Percentiles rank a stretch among this genome's conserved stretches.
phyloP scores from a whole-genome alignment of 208 protist species.

The Acanthamoeba sp. region DNA sequence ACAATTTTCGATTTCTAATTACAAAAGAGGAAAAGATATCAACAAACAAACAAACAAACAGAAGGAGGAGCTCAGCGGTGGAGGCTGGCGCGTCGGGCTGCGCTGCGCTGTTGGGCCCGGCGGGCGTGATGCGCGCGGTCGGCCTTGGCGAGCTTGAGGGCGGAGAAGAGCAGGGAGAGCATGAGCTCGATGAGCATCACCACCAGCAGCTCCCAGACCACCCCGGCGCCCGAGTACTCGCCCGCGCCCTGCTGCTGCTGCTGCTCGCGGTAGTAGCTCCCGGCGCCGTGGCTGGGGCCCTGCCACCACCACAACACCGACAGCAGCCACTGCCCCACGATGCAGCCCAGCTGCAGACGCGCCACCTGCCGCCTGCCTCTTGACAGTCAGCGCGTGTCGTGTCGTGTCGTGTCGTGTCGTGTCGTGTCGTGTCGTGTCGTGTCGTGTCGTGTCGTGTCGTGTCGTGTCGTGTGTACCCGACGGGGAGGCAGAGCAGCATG shows the following conservation, averaged over 20 bases:
- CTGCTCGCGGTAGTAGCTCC: neutral
- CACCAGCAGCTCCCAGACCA: constrained; percentile 8
- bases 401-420: neutral
- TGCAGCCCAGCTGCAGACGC: neutral
- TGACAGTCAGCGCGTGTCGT: neutral
- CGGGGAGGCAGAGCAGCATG: constrained; percentile 33
- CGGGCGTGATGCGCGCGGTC: neutral
- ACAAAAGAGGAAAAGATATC: too few species aligned
- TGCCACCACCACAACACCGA: constrained; percentile 19
- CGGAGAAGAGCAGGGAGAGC: constrained; percentile 11
- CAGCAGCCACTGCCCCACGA: constrained; percentile 34
- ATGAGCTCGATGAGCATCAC: constrained; percentile 26
- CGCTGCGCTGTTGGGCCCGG: too few species aligned
- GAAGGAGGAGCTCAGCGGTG: too few species aligned
- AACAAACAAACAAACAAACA: too few species aligned
- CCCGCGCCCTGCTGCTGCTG: neutral
- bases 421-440: neutral
- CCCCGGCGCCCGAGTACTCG: neutral
- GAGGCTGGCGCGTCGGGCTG: too few species aligned
- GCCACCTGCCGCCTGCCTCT: neutral
- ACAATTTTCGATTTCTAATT: too few species aligned
- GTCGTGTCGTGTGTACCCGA: neutral
- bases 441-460: neutral
- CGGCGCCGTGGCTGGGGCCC: neutral
- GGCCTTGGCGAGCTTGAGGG: constrained; percentile 26